phyloP scores from a whole-genome alignment of 441 rosid genomes.

The Monsonia emarginata region DNA sequence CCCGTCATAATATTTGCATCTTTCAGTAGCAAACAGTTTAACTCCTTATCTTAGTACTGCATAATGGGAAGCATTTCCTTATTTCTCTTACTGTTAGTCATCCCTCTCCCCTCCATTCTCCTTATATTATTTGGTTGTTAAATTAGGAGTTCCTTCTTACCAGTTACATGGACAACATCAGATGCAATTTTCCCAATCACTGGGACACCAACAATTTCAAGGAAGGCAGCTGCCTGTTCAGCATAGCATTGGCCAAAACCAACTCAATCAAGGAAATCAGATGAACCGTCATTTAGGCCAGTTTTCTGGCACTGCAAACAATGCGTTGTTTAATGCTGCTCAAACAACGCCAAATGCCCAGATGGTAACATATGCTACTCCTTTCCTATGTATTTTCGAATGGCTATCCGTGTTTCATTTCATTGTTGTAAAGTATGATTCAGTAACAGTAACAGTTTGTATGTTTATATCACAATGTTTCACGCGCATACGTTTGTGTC shows the following conservation, averaged over 20 bases:
- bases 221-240: conserved; percentile 75
- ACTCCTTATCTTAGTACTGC: not conserved
- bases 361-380: conserved; percentile 46
- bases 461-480: too few species aligned
- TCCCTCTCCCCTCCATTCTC: not conserved
- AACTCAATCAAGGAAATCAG: conserved; percentile 66
- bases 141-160: not conserved
- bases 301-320: conserved; percentile 68
- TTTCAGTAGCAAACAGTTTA: not conserved
- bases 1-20: not conserved
- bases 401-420: conserved; percentile 6
- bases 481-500: not conserved
- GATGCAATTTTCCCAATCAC: conserved; percentile 80
- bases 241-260: conserved; percentile 80
- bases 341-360: conserved; percentile 74
- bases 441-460: too few species aligned
- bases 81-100: not conserved
- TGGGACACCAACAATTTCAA: conserved; percentile 86
- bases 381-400: conserved; percentile 20
- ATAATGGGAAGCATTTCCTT: not conserved
- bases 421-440: not conserved
- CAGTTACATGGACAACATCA: conserved; percentile 79
- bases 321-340: conserved; percentile 74
- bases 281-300: conserved; percentile 75
- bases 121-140: not conserved